A percentile compares a stretch with the other conserved stretches of the same genome.
phyloP scores from a whole-genome alignment of 2,329 filamentous ascomycete species.

The Clonostachys rosea region DNA sequence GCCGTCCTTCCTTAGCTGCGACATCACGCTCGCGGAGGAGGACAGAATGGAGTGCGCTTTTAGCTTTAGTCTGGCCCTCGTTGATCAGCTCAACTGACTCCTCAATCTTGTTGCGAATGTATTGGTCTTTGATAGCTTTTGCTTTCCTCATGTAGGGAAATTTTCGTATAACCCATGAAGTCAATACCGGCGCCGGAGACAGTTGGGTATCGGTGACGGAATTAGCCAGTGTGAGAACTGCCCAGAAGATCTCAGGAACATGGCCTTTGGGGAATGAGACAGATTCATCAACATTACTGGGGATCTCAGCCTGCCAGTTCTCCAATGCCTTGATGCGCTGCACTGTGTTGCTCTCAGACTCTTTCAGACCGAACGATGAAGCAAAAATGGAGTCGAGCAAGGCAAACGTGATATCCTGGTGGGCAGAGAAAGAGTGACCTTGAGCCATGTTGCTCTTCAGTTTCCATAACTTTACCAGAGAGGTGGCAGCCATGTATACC shows the following conservation, averaged over 20 bases:
- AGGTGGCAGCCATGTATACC: conserved; percentile 20
- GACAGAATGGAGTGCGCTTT: conserved; percentile 21
- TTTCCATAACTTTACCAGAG: conserved; percentile 24
- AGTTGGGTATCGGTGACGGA: conserved; percentile 18
- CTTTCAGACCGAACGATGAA: conserved; percentile 17
- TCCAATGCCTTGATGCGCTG: conserved; percentile 11
- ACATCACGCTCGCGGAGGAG: conserved; percentile 21
- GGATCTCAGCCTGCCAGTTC: neutral
- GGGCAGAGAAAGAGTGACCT: conserved; percentile 13
- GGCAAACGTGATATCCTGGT: conserved; percentile 18
- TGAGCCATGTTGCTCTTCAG: conserved; percentile 19
- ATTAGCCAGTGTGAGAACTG: conserved; percentile 17
- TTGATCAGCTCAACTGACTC: conserved; percentile 11
- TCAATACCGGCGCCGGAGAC: conserved; percentile 16
- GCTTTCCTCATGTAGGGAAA: conserved; percentile 19
- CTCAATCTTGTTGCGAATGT: conserved; percentile 15
- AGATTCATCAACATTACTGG: conserved; percentile 8
- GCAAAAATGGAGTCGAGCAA: conserved; percentile 20
- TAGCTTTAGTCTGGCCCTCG: conserved; percentile 7
- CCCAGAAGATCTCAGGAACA: conserved; percentile 13
- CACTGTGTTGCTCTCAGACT: conserved; percentile 13
- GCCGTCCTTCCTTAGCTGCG: conserved; percentile 15
- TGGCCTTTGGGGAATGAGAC: conserved; percentile 12
- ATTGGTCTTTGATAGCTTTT: conserved; percentile 18
- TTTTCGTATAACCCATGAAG: conserved; percentile 17